These are phyloP conservation scores for Dactylellina drechsleri DNA, from an alignment of 2,329 filamentous ascomycete species.

Conservation along the genomic window DNA sequence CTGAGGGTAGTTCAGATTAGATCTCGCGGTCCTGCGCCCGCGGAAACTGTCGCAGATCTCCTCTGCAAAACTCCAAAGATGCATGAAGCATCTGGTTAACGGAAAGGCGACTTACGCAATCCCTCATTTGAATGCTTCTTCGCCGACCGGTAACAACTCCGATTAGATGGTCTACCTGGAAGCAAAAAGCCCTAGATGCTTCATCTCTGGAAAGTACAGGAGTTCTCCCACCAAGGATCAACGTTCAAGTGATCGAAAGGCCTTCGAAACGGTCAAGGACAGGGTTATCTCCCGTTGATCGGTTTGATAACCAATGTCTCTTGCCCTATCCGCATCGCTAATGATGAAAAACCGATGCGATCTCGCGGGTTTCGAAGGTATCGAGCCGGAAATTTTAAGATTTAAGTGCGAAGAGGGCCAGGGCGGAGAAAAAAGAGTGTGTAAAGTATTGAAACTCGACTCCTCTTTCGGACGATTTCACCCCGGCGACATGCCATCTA, in stretches of 20 bases:
- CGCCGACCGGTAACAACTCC: conserved; percentile 31
- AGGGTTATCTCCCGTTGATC: conserved; percentile 28
- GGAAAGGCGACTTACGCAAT: conserved; percentile 29
- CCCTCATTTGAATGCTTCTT: conserved; percentile 14
- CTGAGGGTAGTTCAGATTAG: neutral
- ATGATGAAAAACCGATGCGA: conserved; percentile 29
- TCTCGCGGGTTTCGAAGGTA: conserved; percentile 14
- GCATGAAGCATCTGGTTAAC: neutral
- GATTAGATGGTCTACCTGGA: neutral
- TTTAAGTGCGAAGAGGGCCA: neutral
- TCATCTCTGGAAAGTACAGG: neutral
- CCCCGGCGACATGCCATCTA: conserved; percentile 1
- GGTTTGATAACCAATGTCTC: conserved; percentile 35
- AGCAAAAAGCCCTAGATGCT: conserved; percentile 2
- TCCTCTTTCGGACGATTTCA: conserved; percentile 18
- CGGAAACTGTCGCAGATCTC: conserved; percentile 8
- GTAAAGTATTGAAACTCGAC: conserved; percentile 11
- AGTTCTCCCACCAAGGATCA: conserved; percentile 26
- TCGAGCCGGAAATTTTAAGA: conserved; percentile 29
- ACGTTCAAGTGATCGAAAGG: conserved; percentile 38
- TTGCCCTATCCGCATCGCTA: conserved; percentile 29
- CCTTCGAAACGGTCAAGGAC: conserved; percentile 30
- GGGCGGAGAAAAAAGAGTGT: neutral
- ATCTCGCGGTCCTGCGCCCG: neutral
- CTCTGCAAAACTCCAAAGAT: neutral